phyloP scores from a whole-genome alignment of 129 eudicot genomes.

The Sambucus nigra region DNA sequence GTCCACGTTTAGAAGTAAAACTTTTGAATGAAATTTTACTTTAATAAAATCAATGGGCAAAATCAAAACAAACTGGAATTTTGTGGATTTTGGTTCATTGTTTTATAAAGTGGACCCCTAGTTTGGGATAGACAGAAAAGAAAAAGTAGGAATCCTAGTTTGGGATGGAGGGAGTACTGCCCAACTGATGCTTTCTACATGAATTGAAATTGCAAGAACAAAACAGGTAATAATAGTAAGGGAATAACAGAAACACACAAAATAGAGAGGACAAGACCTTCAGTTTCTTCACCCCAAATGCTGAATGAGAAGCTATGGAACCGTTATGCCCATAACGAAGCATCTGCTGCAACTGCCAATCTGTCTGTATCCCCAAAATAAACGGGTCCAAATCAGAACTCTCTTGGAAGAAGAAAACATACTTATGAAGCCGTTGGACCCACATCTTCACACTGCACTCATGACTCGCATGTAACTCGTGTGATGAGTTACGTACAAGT shows the following conservation, averaged over 20 bases:
- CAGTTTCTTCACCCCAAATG: conserved; percentile 15
- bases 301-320: conserved; percentile 24
- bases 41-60: too few species aligned
- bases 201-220: too few species aligned
- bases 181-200: too few species aligned
- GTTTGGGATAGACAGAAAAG: too few species aligned
- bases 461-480: conserved; percentile 4
- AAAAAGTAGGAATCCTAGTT: too few species aligned
- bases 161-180: too few species aligned
- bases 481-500: conserved; percentile 10
- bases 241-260: neutral
- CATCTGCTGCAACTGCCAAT: conserved; percentile 23
- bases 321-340: conserved; percentile 14
- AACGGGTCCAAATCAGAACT: conserved; percentile 10
- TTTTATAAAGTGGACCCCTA: too few species aligned
- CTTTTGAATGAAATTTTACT: too few species aligned
- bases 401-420: conserved; percentile 13
- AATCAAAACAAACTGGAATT: too few species aligned
- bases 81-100: too few species aligned
- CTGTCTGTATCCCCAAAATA: conserved; percentile 17
- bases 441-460: conserved; percentile 14
- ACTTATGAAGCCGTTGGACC: conserved; percentile 13
- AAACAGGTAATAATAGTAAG: too few species aligned
- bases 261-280: conserved; percentile 15
- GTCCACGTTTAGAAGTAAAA: too few species aligned